Percentiles rank a stretch among this genome's conserved stretches.
Conservation (phyloP, 257 asterid species). For the Gardenia jasminoides region DNA sequence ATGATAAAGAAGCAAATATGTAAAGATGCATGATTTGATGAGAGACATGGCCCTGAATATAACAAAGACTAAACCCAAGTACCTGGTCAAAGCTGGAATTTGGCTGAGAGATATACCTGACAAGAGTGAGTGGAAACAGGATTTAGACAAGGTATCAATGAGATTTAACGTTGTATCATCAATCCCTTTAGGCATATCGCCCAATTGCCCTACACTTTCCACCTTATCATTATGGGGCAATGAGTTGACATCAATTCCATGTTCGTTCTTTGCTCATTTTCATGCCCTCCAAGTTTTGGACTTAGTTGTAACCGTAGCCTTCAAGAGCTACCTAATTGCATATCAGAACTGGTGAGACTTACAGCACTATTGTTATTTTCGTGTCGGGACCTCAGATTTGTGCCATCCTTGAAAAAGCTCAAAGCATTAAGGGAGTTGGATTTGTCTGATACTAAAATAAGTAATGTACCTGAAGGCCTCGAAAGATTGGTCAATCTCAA, state of each 20-base stretch:
- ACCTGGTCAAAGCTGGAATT: conserved; percentile 39
- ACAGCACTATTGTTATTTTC: conserved; percentile 20
- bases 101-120: conserved; percentile 8
- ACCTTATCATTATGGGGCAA: not conserved
- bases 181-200: conserved; percentile 13
- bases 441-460: conserved; percentile 18
- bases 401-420: conserved; percentile 28
- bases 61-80: conserved; percentile 11
- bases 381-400: conserved; percentile 19
- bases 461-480: conserved; percentile 27
- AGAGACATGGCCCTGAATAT: conserved; percentile 31
- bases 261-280: conserved; percentile 26
- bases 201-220: conserved; percentile 19
- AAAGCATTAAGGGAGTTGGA: conserved; percentile 25
- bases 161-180: conserved; percentile 14
- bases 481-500: conserved; percentile 28
- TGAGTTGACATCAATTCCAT: not conserved
- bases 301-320: conserved; percentile 22
- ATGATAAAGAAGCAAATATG: not conserved
- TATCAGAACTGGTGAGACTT: conserved; percentile 16
- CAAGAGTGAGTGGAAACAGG: conserved; percentile 24
- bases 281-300: conserved; percentile 27
- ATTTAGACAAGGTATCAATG: conserved; percentile 28
- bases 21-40: conserved; percentile 38
- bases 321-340: conserved; percentile 23